Percentiles rank a stretch among this genome's conserved stretches.
phyloP scores from a whole-genome alignment of 148 eudicot species.

The Chenopodium formosanum region DNA sequence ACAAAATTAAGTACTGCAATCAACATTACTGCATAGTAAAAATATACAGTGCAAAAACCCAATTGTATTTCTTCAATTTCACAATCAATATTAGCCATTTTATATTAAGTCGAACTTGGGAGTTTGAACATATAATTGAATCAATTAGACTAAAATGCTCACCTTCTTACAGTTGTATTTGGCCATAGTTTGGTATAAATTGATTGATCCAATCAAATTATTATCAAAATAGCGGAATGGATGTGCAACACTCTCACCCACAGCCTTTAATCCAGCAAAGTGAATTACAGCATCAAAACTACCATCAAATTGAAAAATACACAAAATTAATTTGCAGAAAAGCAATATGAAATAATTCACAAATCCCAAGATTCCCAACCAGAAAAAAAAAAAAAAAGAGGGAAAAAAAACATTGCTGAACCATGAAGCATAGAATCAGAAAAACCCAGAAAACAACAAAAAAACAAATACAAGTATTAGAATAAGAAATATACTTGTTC shows the following conservation, averaged over 20 bases:
- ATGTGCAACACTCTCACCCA: slow-evolving; percentile 72
- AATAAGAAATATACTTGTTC: slow-evolving; percentile 33
- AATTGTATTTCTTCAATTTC: neutral
- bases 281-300: slow-evolving; percentile 92
- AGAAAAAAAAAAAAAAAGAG: neutral
- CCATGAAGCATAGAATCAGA: neutral
- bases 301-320: neutral
- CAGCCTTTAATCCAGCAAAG: slow-evolving; percentile 93
- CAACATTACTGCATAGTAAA: neutral
- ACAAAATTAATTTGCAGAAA: neutral
- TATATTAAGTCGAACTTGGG: neutral
- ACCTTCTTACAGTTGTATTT: slow-evolving; percentile 90
- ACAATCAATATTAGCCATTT: neutral
- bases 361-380: neutral
- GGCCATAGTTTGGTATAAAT: slow-evolving; percentile 71
- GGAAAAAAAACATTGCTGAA: neutral
- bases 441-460: slow-evolving; percentile 3
- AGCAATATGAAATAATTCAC: neutral
- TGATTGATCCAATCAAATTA: slow-evolving; percentile 84
- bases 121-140: neutral
- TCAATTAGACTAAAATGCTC: neutral
- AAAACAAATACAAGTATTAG: neutral
- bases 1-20: neutral
- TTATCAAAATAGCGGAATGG: slow-evolving; percentile 81
- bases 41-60: neutral